phyloP scores from a whole-genome alignment of 2,329 filamentous ascomycete species.

The Gaeumannomyces tritici region DNA sequence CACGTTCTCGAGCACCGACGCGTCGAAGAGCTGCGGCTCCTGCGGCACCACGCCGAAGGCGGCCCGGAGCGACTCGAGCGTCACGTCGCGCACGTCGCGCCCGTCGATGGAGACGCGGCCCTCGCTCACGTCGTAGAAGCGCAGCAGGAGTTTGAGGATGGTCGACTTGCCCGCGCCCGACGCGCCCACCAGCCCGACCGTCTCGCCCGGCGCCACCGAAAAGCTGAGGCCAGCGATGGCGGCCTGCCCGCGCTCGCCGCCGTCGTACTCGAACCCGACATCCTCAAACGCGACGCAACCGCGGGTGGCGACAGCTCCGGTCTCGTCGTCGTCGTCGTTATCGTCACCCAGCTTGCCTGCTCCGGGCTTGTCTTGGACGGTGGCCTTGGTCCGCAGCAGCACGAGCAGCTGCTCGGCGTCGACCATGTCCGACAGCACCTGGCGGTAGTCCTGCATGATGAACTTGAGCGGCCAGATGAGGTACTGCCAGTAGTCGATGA shows the following conservation, averaged over 20 bases:
- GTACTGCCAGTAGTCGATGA: background rate
- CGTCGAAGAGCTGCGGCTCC: constrained; percentile 45
- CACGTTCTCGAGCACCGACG: constrained; percentile 44
- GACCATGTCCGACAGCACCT: too few species aligned
- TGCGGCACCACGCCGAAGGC: constrained; percentile 49
- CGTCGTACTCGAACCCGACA: background rate
- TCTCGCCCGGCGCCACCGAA: constrained; percentile 34
- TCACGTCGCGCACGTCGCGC: constrained; percentile 16
- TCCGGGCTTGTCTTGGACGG: background rate
- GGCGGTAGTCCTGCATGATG: too few species aligned
- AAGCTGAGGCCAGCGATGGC: background rate
- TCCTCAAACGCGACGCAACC: background rate
- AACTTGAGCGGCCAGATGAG: background rate
- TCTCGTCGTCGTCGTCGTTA: background rate
- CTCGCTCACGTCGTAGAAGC: constrained; percentile 30
- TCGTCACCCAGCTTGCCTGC: background rate
- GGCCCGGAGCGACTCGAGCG: constrained; percentile 26
- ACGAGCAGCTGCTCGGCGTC: background rate
- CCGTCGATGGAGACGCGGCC: constrained; percentile 33
- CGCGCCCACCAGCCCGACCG: constrained; percentile 44
- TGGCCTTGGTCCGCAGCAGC: background rate
- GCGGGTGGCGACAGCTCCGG: too few species aligned
- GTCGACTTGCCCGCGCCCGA: constrained; percentile 53
- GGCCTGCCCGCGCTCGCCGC: background rate
- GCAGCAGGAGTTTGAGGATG: constrained; percentile 41